Percentiles rank a stretch among this genome's conserved stretches.
These are phyloP conservation scores for Syzygium aqueum DNA, from an alignment of 345 rosid genomes.

Conservation along the genomic window DNA sequence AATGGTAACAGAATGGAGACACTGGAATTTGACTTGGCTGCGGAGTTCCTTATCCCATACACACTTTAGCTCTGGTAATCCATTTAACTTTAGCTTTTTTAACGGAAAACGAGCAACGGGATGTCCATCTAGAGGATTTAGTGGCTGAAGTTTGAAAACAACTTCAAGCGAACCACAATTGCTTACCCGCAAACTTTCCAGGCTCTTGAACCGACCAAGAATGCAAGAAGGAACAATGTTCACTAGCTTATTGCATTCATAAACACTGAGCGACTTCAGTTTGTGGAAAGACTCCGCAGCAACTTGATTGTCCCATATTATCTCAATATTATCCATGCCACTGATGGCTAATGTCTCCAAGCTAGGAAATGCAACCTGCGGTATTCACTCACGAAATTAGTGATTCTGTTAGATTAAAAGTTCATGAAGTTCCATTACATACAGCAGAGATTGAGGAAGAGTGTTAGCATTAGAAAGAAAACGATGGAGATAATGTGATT, in stretches of 20 bases:
- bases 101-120: too few relatives aligned
- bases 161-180: background rate
- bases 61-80: background rate
- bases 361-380: background rate
- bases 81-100: rapidly evolving
- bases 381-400: background rate
- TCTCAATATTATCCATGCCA: background rate
- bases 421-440: background rate
- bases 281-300: background rate
- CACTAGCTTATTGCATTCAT: background rate
- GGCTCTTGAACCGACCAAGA: background rate
- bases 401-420: background rate
- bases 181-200: background rate
- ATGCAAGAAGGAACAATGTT: background rate
- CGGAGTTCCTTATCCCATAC: background rate
- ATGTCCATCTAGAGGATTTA: background rate
- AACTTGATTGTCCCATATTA: background rate
- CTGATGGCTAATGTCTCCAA: rapidly evolving
- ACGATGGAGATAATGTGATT: background rate
- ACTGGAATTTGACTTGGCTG: background rate
- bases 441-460: background rate
- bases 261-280: rapidly evolving
- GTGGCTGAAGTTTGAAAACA: background rate
- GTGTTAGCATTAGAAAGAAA: background rate
- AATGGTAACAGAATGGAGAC: rapidly evolving